Base-by-base conservation (phyloP, 495 filamentous ascomycete genomes). In the Alectoria sarmentosa region DNA sequence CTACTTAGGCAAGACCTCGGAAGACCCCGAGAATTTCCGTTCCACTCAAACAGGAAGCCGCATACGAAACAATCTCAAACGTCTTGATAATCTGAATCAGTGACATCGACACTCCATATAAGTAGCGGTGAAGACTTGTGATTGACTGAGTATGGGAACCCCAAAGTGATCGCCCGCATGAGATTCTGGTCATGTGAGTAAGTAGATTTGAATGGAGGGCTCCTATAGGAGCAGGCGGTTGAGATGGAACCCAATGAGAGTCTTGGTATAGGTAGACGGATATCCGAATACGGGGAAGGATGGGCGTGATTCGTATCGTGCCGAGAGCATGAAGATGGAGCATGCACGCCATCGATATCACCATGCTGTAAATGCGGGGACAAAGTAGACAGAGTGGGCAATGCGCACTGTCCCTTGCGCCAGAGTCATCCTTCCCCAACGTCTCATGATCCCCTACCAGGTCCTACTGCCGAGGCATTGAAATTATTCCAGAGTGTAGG, bases 131-230 rank as follows among this genome's bases (percentile, higher is more conserved):
- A 49, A 26, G 23, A 28, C n/a, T 26, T 49, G 0, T 55, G 52
- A 55, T 55, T 17, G 21, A 41, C 32, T 41, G 63, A 65, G 11
- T 26, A 39, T 13, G 21, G 36, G 37, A 62, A 62, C 37, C 54
- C 49, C 37, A 58, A 65, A 61, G 46, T 28, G 49, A 61, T 63
- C 32, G 60, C 68, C 71, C 71, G 73, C 73, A 75, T 68, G 37
- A 69, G 46, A 34, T 64, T 52, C 41, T 61, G 65, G 65, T 74
- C 73, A 74, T 73, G 73, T 73, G 73, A 74, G 71, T n/a, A 65
- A 58, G 39, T 48, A 70, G 67, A 65, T 38, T 36, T 59, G 28
- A n/a, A 34, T 0, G 30, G 28, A 21, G 52, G 52, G 52, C 17
- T 2, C 6, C 17, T 32, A 55, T 55, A 34, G 65, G 57, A 42